These are phyloP conservation scores for Mycena filopes DNA, from an alignment of 768 basidiomycete genomes.

Conservation along the genomic window DNA sequence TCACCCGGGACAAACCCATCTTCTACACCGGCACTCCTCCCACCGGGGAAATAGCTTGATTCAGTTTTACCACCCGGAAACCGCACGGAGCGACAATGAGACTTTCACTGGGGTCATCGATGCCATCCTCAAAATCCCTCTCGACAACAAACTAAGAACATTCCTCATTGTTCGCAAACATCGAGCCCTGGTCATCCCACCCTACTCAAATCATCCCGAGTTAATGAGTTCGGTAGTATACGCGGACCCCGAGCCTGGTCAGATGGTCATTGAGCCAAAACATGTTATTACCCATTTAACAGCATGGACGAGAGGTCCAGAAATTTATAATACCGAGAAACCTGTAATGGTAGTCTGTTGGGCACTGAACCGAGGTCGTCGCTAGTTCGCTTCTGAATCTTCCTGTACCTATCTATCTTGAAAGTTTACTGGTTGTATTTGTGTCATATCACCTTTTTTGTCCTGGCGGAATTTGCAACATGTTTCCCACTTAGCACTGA, in stretches of 20 bases:
- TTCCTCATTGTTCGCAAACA: slow-evolving; percentile 15
- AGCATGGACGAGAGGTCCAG: slow-evolving; percentile 3
- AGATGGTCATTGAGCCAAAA: slow-evolving; percentile 14
- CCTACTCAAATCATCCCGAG: slow-evolving; percentile 9
- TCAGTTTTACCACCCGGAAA: slow-evolving; percentile 17
- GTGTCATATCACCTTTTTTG: no score
- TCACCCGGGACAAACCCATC: no score
- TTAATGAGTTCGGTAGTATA: slow-evolving; percentile 8
- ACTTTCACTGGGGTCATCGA: slow-evolving; percentile 14
- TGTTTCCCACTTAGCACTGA: no score
- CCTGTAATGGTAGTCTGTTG: slow-evolving; percentile 17
- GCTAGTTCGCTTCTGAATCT: background rate
- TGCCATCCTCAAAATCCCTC: slow-evolving; percentile 6
- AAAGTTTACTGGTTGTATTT: no score
- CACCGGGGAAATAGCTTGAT: slow-evolving; percentile 6
- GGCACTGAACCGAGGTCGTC: slow-evolving; percentile 27
- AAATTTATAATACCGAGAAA: background rate
- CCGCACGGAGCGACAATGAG: background rate
- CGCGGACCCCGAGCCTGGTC: background rate
- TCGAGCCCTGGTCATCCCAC: background rate
- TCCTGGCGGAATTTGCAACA: no score
- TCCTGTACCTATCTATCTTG: no score
- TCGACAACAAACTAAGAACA: slow-evolving; percentile 8
- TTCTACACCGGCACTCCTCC: no score
- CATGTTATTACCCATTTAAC: slow-evolving; percentile 22